Conservation (phyloP, 768 basidiomycete genomes). For the Suillus brevipes region DNA sequence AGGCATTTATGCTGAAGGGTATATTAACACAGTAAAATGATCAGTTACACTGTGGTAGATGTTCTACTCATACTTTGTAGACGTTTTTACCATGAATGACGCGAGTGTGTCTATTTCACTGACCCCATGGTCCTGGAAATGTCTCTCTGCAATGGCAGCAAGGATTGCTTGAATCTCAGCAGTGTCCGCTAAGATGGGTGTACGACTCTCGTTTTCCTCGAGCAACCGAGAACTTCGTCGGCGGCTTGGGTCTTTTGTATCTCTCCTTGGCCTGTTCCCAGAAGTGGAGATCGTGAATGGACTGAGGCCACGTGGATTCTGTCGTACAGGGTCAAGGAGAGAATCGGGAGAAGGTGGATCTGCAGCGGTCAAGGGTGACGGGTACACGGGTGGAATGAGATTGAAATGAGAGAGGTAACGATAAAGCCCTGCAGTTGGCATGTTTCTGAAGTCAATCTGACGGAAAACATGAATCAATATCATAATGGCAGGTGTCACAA, state of each 20-base stretch:
- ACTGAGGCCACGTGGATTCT: conserved; percentile 50
- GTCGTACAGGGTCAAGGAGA: conserved; percentile 51
- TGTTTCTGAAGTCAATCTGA: conserved; percentile 75
- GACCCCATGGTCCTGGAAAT: conserved; percentile 61
- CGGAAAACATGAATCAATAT: conserved; percentile 15
- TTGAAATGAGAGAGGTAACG: conserved; percentile 75
- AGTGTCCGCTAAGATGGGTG: conserved; percentile 70
- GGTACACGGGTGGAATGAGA: conserved; percentile 67
- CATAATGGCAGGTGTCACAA: conserved; percentile 2
- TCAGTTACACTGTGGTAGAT: conserved; percentile 16
- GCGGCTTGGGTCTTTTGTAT: conserved; percentile 57
- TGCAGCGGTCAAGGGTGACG: conserved; percentile 62
- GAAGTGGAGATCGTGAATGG: conserved; percentile 50
- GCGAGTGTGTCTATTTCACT: conserved; percentile 84
- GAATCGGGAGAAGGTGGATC: conserved; percentile 71
- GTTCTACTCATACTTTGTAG: conserved; percentile 46
- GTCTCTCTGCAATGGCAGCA: conserved; percentile 68
- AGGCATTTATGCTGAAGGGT: not conserved
- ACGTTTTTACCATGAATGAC: conserved; percentile 74
- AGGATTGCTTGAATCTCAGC: conserved; percentile 66
- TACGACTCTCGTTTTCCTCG: conserved; percentile 60
- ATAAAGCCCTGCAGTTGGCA: conserved; percentile 65
- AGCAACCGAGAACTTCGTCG: conserved; percentile 71
- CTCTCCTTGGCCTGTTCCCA: conserved; percentile 73
- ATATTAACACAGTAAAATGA: not conserved